phyloP scores from a whole-genome alignment of 2,329 filamentous ascomycete species.

The Biscogniauxia mediterranea region DNA sequence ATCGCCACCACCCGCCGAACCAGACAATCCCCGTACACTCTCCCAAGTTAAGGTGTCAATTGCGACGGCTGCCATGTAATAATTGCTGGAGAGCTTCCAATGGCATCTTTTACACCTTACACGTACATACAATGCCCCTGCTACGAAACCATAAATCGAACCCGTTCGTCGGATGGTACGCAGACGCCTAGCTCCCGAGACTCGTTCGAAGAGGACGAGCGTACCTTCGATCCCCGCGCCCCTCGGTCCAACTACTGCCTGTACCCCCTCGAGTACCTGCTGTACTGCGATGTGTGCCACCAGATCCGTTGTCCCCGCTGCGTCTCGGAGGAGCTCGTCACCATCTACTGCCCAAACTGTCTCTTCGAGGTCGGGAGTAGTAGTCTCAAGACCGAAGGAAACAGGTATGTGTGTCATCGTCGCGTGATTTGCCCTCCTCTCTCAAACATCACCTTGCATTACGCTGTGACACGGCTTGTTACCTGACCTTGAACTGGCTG shows the following conservation, averaged over 20 bases:
- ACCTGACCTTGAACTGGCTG: background rate
- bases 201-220: slow-evolving; percentile 53
- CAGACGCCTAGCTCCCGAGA: slow-evolving; percentile 20
- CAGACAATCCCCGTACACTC: background rate
- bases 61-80: slow-evolving; percentile 25
- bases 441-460: slow-evolving; percentile 12
- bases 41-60: background rate
- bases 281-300: slow-evolving; percentile 97
- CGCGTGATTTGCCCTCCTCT: too few relatives aligned
- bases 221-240: slow-evolving; percentile 81
- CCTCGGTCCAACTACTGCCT: slow-evolving; percentile 87
- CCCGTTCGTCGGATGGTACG: slow-evolving; percentile 32
- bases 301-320: slow-evolving; percentile 93
- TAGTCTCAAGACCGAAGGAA: slow-evolving; percentile 87
- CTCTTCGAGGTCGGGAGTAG: slow-evolving; percentile 95
- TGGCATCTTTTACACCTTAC: slow-evolving; percentile 52
- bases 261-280: slow-evolving; percentile 86
- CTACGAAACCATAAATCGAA: slow-evolving; percentile 25
- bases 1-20: too few relatives aligned
- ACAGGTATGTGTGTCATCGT: too few relatives aligned
- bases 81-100: slow-evolving; percentile 19
- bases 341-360: slow-evolving; percentile 93
- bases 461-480: background rate
- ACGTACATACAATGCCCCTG: slow-evolving; percentile 68
- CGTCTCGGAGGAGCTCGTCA: slow-evolving; percentile 88